Evolutionary conservation across 352 stramenopile genomes (phyloP).

Genomic region (Globisporangium ultimum): DNA sequence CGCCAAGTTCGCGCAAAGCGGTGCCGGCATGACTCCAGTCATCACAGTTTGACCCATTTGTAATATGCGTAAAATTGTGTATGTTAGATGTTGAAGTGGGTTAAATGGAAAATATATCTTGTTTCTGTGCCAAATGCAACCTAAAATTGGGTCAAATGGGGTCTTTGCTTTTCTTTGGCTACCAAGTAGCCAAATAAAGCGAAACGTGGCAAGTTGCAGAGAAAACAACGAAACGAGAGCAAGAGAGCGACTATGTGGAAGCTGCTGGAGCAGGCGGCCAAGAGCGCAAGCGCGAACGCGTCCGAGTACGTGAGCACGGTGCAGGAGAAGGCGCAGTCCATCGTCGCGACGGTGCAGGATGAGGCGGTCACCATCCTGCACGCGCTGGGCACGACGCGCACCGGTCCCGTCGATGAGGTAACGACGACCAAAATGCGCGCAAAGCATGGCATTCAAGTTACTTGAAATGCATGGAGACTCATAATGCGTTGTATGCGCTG

Average conservation of each 20-base stretch:
- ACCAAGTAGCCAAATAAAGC: not conserved
- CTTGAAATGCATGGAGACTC: too few relatives aligned
- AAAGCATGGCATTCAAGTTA: too few relatives aligned
- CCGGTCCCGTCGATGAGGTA: conserved; percentile 76
- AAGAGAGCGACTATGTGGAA: conserved; percentile 46
- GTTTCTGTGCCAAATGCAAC: not conserved
- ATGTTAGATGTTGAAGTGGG: not conserved
- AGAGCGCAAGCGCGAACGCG: conserved; percentile 65
- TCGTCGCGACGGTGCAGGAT: conserved; percentile 71
- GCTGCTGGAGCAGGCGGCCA: conserved; percentile 72
- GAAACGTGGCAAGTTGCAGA: too few relatives aligned
- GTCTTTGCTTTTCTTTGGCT: not conserved
- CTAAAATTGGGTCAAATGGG: not conserved
- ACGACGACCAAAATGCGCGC: not conserved
- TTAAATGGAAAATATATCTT: not conserved
- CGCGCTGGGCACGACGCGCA: conserved; percentile 50
- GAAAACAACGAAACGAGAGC: not conserved
- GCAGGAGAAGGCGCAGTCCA: conserved; percentile 71
- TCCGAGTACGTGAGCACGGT: conserved; percentile 69
- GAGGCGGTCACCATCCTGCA: conserved; percentile 68
- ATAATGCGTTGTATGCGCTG: not conserved
- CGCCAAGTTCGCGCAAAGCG: not conserved
- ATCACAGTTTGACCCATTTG: not conserved
- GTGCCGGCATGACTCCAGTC: not conserved
- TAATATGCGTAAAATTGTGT: not conserved